Conservation (phyloP, 805 yeast genomes). For the Candida silvicultrix region DNA sequence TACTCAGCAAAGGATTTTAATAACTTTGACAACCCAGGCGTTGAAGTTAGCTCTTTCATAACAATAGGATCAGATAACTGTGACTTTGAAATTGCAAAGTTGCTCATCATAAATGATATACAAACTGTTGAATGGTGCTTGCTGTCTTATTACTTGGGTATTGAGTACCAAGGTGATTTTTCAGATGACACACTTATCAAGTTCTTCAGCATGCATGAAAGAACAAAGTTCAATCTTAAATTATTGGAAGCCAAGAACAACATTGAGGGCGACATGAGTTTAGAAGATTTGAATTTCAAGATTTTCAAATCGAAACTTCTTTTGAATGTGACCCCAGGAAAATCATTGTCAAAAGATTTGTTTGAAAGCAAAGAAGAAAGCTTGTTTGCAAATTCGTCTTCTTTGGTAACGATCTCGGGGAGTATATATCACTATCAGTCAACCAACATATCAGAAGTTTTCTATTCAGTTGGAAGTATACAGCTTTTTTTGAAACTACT, state of each 20-base stretch:
- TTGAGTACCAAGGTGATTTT: slow-evolving; percentile 41
- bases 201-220: slow-evolving; percentile 32
- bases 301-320: slow-evolving; percentile 13
- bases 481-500: slow-evolving; percentile 38
- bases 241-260: slow-evolving; percentile 25
- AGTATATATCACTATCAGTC: slow-evolving; percentile 3
- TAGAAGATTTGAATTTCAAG: slow-evolving; percentile 10
- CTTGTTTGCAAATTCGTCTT: not conserved
- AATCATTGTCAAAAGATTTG: not conserved
- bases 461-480: slow-evolving; percentile 42
- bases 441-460: slow-evolving; percentile 9
- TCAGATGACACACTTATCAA: slow-evolving; percentile 32
- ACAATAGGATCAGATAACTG: slow-evolving; percentile 11
- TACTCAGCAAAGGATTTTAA: slow-evolving; percentile 9
- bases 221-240: slow-evolving; percentile 30
- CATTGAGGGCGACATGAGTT: slow-evolving; percentile 13
- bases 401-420: slow-evolving; percentile 6
- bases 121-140: slow-evolving; percentile 46
- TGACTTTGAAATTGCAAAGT: slow-evolving; percentile 21
- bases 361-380: not conserved
- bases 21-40: not conserved
- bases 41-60: not conserved
- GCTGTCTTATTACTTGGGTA: slow-evolving; percentile 40
- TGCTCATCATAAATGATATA: slow-evolving; percentile 31
- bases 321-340: slow-evolving; percentile 13